Base-by-base conservation (phyloP, 2,329 filamentous ascomycete species). In the Microdochium trichocladiopsis region DNA sequence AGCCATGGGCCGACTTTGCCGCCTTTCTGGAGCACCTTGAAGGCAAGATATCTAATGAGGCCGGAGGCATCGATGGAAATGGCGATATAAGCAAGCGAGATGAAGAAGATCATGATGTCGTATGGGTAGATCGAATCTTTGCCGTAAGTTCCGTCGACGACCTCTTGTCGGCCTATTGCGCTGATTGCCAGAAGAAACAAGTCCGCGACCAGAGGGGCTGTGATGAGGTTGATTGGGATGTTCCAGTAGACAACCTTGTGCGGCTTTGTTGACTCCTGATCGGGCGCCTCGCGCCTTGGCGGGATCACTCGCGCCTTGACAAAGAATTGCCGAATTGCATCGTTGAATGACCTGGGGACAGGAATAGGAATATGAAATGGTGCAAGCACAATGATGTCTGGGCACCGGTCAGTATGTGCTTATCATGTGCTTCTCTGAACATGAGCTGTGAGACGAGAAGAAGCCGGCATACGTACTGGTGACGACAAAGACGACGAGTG, bases 51-150 rank as follows among this genome's bases (percentile, higher is more conserved):
- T 51, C 86, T 72, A 60, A 90, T 88, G 16, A 90, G 72, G 3
- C 87, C 87, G 0, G 86, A 89, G 2, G 87, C 86, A 57, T 90
- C 87, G 54, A 90, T 87, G 0, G 86, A 89, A 47, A 90, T 88
- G 48, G 87, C 86, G 54, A 90, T 88, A 59, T 90, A 90, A 2
- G 87, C 86, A 45, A 88, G 65, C 0, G 84, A 87, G 45, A 90
- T 72, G 69, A 90, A 90, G 68, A 90, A 90, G 16, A 75, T 69
- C 83, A 90, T 88, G 55, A 89, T 88, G 55, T 90, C 85, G 57
- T 87, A 76, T 0, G 86, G 86, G 2, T 74, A 73, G 58, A 90
- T 90, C 60, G 83, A 73, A 59, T 87, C 71, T 1, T 83, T 73
- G 0, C 86, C 86, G 8, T 87, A 66, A 0, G 82, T 88, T 2